Evolutionary conservation across 805 yeast genomes (phyloP).

Genomic region (Sugiyamaella lignohabitans): DNA sequence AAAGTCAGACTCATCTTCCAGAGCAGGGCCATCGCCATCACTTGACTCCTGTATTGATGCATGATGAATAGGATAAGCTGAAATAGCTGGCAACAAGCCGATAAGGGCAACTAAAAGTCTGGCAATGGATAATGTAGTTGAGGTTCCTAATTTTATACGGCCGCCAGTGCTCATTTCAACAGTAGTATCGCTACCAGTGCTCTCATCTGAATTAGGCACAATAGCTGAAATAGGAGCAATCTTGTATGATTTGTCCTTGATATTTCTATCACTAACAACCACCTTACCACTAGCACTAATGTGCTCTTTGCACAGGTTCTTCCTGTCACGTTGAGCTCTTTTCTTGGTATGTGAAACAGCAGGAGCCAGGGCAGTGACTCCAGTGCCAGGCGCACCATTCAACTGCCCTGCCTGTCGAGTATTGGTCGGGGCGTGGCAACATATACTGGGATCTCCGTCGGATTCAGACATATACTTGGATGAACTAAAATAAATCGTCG

Average conservation of each 20-base stretch:
- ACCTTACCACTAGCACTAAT: too few species aligned
- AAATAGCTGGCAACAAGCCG: conserved; percentile 14
- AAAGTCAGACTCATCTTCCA: conserved; percentile 9
- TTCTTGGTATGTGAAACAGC: neutral
- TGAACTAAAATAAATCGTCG: too few species aligned
- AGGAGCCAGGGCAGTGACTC: neutral
- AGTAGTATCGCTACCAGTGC: too few species aligned
- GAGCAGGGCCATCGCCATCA: neutral
- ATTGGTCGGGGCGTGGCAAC: conserved; percentile 10
- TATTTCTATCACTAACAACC: too few species aligned
- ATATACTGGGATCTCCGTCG: conserved; percentile 18
- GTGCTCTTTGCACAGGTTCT: neutral
- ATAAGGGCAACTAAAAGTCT: conserved; percentile 12
- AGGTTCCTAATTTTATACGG: neutral
- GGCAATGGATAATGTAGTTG: conserved; percentile 8
- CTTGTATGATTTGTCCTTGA: too few species aligned
- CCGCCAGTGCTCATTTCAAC: too few species aligned
- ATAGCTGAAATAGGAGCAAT: too few species aligned
- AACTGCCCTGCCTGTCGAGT: too few species aligned
- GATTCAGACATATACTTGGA: conserved; percentile 15
- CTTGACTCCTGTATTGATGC: conserved; percentile 2
- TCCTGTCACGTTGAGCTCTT: neutral
- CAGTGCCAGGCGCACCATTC: too few species aligned
- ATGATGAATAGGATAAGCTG: conserved; percentile 10
- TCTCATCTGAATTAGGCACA: too few species aligned